Evolutionary conservation across 1,284 basidiomycete species (phyloP).

Genomic region (Anthracocystis walkeri): DNA sequence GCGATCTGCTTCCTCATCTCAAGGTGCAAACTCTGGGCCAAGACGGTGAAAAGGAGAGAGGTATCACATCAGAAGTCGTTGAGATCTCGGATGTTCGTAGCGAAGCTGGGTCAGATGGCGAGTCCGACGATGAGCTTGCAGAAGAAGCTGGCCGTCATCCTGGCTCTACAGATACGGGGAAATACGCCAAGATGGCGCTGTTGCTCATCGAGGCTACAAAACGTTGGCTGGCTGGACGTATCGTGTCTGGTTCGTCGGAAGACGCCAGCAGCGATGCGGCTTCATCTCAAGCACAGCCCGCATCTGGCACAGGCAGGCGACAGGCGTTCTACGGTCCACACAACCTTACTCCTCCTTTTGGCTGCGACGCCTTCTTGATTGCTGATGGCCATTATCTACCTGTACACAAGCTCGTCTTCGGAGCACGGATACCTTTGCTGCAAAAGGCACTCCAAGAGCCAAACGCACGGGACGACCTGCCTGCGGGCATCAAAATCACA

Average conservation of each 20-base stretch:
- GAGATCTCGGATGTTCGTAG: slow-evolving; percentile 51
- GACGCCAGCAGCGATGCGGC: not conserved
- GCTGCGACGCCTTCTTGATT: slow-evolving; percentile 77
- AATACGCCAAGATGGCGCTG: slow-evolving; percentile 46
- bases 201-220: slow-evolving; percentile 71
- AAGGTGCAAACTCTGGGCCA: slow-evolving; percentile 48
- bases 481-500: slow-evolving; percentile 32
- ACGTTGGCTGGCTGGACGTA: slow-evolving; percentile 71
- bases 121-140: slow-evolving; percentile 59
- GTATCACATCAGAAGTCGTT: slow-evolving; percentile 53
- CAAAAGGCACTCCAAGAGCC: slow-evolving; percentile 50
- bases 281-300: not conserved
- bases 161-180: slow-evolving; percentile 15
- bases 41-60: slow-evolving; percentile 35
- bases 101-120: slow-evolving; percentile 68
- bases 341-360: slow-evolving; percentile 66
- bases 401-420: slow-evolving; percentile 78
- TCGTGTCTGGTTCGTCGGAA: slow-evolving; percentile 55
- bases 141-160: not conserved
- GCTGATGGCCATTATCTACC: slow-evolving; percentile 73
- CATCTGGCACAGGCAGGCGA: slow-evolving; percentile 13
- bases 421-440: slow-evolving; percentile 75
- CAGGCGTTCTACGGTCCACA: slow-evolving; percentile 49
- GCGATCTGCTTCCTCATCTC: slow-evolving; percentile 59
- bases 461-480: slow-evolving; percentile 15